These are phyloP conservation scores for Smallanthus sonchifolius DNA, from an alignment of 129 eudicot genomes.

Conservation along the genomic window DNA sequence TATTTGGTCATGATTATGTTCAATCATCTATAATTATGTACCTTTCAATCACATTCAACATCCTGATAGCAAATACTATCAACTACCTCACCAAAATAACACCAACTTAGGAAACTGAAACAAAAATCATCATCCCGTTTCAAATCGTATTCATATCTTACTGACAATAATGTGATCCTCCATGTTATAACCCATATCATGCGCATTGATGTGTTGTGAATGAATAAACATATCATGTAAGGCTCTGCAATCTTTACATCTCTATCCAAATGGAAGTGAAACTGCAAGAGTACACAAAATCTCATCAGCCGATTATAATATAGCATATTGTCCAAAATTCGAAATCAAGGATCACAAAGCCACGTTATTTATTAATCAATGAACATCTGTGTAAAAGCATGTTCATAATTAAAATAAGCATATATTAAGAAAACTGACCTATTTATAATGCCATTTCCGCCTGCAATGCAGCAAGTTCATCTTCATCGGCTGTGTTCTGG, in stretches of 20 bases:
- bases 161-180: neutral
- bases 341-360: neutral
- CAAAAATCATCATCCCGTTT: neutral
- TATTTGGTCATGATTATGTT: neutral
- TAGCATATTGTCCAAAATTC: neutral
- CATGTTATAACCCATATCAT: neutral
- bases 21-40: neutral
- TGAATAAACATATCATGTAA: neutral
- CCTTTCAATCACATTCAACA: neutral
- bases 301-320: neutral
- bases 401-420: neutral
- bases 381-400: neutral
- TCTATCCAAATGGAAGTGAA: neutral
- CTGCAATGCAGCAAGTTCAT: slow-evolving; percentile 51
- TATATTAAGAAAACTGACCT: neutral
- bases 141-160: neutral
- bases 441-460: slow-evolving; percentile 48
- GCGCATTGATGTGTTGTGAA: too few relatives aligned
- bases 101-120: neutral
- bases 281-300: slow-evolving; percentile 7
- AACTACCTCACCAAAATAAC: neutral
- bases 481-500: slow-evolving; percentile 43
- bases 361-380: neutral
- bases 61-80: neutral
- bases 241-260: neutral